Conservation (phyloP, 768 basidiomycete species). For the Collybia nuda region DNA sequence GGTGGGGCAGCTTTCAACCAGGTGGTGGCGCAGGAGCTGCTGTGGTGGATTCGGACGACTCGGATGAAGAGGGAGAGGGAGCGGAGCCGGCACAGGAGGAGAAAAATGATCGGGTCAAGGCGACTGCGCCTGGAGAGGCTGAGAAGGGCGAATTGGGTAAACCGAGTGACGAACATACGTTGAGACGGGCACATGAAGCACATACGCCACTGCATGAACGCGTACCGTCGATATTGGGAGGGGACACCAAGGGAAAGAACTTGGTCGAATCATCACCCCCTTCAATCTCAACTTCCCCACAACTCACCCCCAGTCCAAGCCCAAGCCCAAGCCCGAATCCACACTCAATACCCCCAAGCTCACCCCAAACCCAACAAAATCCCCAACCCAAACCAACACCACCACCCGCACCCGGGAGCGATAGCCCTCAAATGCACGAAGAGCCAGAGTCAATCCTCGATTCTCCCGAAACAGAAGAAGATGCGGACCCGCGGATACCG, state of each 20-base stretch:
- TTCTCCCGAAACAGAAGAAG: slow-evolving; percentile 13
- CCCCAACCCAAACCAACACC: not conserved
- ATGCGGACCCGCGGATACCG: slow-evolving; percentile 43
- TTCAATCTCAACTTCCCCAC: not conserved
- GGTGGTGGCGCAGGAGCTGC: not conserved
- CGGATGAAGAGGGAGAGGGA: not conserved
- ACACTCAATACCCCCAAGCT: not conserved
- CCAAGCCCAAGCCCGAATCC: no score
- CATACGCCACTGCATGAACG: slow-evolving; percentile 1
- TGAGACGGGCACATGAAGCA: not conserved
- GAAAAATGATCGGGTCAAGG: not conserved
- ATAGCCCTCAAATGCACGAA: slow-evolving; percentile 5
- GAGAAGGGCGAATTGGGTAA: no score
- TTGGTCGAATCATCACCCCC: not conserved
- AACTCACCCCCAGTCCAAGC: no score
- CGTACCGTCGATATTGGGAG: not conserved
- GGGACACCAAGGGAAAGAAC: no score
- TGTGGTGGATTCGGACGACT: not conserved
- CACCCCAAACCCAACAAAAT: not conserved
- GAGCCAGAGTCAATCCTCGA: slow-evolving; percentile 20
- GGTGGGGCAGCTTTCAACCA: not conserved
- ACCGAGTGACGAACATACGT: no score
- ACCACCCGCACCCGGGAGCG: not conserved
- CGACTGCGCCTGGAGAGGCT: not conserved
- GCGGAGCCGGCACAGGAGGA: not conserved